Base-by-base conservation (phyloP, 192 early-diverging fungal species). In the Coemansia sp. region DNA sequence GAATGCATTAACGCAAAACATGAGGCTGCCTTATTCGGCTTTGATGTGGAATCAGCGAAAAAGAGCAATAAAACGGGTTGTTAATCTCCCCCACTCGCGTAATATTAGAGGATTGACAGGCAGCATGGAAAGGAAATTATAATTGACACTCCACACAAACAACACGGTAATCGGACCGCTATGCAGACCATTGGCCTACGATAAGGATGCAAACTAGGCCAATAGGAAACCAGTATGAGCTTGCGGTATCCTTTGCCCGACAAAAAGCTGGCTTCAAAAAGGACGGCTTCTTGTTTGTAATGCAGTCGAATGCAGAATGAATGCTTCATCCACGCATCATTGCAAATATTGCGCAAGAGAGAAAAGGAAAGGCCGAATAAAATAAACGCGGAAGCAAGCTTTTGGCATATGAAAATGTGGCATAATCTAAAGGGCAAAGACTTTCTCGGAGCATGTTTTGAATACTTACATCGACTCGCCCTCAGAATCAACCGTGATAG, bases 391-490 rank as follows among this genome's bases (percentile, higher is more conserved):
- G 1, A 20, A 13, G 48, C 48, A 20, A 46, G 1, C 8, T 25
- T 10, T n/a, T 4, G 48, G 22, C 22, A 50, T 50, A 50, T 20
- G 20, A 50, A 25, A 23, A 5, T 7, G 6, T 45, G 42, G 13
- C 42, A 45, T 45, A 45, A 45, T 7, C 29, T 48, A 48, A 45
- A 32, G 29, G 43, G 60, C 15, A 61, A 13, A 40, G 7, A 1
- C 7, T 40, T 40, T 40, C 38, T 11, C 38, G 11, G 11, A 5
- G 5, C 38, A 46, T 46, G 14, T n/a, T 15, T 19, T 20, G 48
- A 19, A 50, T 56, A 82, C 85, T 76, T 86, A 88, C 87, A 89
- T 89, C 68, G 84, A 84, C 73, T 89, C 88, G 35, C 88, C 88
- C 52, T 86, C 85, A 34, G 85, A 85, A 62, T 89, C 88, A 45